Base-by-base conservation (phyloP, 2,329 filamentous ascomycete genomes). In the Cylindrodendrum hubeiense region DNA sequence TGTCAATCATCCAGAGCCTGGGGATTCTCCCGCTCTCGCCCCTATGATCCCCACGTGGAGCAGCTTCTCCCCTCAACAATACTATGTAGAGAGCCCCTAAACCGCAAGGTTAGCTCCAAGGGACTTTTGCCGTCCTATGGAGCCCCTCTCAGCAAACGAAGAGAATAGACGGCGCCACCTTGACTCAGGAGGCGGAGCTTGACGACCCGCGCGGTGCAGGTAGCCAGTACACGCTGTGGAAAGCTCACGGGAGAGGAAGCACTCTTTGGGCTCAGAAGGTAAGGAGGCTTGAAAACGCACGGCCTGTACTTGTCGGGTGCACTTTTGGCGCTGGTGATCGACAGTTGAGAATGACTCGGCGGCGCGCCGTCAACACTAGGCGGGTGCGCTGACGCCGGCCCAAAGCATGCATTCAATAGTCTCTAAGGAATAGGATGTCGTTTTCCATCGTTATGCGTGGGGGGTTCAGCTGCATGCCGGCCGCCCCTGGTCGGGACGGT, bases 361-460 rank as follows among this genome's bases (percentile, higher is more conserved):
- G 19, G 44, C 49, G n/a, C 24, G 34, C 49, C 21, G 37, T 33
- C 30, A 39, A 44, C 24, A 22, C 26, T 49, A 46, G n/a, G 55
- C 33, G 55, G 30, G 55, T 26, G 34, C 28, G 41, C 26, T 33
- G 55, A 33, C 55, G 47, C 55, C 34, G 33, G 55, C 33, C n/a
- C 2, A 21, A 43, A 12, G 7, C n/a, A 19, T 39, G 37, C n/a
- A 17, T 39, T 30, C 12, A n/a, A n/a, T n/a, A n/a, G 15, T 39
- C 17, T 21, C 39, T 43, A 43, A n/a, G 39, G 56, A 28, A n/a
- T 13, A 26, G 34, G 33, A 22, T 33, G 34, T 28, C 24, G n/a
- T 43, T 66, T 37, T 26, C 47, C 21, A 63, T 58, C 63, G 66
- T 69, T 61, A 66, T 70, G n/a, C n/a, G n/a, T n/a, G n/a, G n/a